Evolutionary conservation across 1,284 basidiomycete genomes (phyloP).

Genomic region (Amylostereum areolatum): DNA sequence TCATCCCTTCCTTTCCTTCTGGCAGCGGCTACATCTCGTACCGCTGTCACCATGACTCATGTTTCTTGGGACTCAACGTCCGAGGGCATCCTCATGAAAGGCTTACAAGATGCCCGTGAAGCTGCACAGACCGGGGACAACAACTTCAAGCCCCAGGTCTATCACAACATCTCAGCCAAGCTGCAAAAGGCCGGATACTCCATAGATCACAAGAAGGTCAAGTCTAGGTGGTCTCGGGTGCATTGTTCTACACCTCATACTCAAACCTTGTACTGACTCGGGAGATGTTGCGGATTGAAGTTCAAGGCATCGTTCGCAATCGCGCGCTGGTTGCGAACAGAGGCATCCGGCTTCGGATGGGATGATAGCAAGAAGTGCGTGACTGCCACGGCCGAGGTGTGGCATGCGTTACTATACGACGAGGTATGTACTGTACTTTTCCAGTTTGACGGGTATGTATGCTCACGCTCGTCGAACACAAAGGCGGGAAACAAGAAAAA

Average conservation of each 20-base stretch:
- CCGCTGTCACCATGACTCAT: too few relatives aligned
- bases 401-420: background rate
- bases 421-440: background rate
- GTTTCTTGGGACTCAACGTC: background rate
- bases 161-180: too few relatives aligned
- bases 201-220: background rate
- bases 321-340: background rate
- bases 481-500: background rate
- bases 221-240: background rate
- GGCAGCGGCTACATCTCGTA: too few relatives aligned
- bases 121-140: background rate
- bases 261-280: too few relatives aligned
- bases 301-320: background rate
- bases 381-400: background rate
- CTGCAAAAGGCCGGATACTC: background rate
- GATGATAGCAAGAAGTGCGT: background rate
- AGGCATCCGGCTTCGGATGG: background rate
- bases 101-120: background rate
- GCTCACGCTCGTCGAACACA: background rate
- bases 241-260: background rate
- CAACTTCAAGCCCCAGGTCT: background rate
- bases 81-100: background rate
- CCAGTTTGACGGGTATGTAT: too few relatives aligned
- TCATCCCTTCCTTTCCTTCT: too few relatives aligned
- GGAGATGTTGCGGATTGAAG: too few relatives aligned